Percentiles rank a stretch among this genome's conserved stretches.
Evolutionary conservation across 169 alveolate species (phyloP).

Genomic region (Plasmodium gonderi): DNA sequence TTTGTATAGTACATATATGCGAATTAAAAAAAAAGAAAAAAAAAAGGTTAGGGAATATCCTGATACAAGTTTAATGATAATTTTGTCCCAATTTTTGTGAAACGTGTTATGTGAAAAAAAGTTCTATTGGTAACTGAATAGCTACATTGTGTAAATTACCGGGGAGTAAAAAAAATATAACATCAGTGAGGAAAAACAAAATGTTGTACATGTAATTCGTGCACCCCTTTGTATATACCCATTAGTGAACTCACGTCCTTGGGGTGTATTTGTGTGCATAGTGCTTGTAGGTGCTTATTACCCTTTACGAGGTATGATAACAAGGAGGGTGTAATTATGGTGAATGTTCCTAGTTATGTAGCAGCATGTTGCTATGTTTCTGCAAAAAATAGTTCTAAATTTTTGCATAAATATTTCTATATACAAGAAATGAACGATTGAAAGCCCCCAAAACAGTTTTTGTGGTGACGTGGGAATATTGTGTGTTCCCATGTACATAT

Average conservation of each 20-base stretch:
- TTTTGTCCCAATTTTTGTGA: neutral
- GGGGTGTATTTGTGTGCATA: conserved; percentile 2
- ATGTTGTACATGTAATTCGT: neutral
- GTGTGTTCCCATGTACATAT: neutral
- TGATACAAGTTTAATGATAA: too few relatives aligned
- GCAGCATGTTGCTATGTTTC: neutral
- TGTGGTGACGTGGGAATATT: neutral
- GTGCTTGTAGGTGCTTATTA: conserved; percentile 1
- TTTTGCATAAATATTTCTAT: neutral
- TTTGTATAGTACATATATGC: too few relatives aligned
- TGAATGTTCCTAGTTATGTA: neutral
- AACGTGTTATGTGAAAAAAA: neutral
- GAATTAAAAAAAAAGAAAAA: too few relatives aligned
- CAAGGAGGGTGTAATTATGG: neutral
- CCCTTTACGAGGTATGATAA: neutral
- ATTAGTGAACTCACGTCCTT: too few relatives aligned
- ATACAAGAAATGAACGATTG: neutral
- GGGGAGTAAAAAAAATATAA: neutral
- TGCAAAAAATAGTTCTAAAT: neutral
- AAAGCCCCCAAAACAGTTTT: neutral
- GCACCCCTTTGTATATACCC: neutral
- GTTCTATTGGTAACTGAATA: neutral
- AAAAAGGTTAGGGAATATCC: too few relatives aligned
- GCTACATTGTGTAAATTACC: neutral
- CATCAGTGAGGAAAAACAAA: neutral